These are phyloP conservation scores for Neocucurbitaria cava DNA, from an alignment of 2,329 filamentous ascomycete species.

Conservation along the genomic window DNA sequence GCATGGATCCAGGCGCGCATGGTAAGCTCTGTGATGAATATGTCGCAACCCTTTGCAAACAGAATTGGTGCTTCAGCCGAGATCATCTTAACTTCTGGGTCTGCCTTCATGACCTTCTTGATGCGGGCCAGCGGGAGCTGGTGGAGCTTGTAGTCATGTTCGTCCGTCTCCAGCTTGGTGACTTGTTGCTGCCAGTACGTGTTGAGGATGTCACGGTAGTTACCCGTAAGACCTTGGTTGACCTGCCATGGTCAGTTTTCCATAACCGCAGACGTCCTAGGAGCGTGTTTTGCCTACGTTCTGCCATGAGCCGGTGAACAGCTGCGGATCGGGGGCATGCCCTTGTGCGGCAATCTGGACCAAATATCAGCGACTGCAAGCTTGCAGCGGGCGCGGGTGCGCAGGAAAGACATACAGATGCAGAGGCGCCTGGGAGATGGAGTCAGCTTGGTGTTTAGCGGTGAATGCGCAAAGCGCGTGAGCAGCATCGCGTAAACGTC, in stretches of 20 bases:
- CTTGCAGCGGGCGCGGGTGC: slow-evolving; percentile 15
- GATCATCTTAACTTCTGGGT: slow-evolving; percentile 99
- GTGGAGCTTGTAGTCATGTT: slow-evolving; percentile 98
- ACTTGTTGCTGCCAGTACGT: slow-evolving; percentile 99
- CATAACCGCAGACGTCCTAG: background rate
- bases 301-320: slow-evolving; percentile 93
- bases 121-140: slow-evolving; percentile 96
- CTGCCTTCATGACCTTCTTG: slow-evolving; percentile 99
- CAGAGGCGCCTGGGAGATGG: slow-evolving; percentile 65
- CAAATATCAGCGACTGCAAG: slow-evolving; percentile 38
- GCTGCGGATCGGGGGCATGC: slow-evolving; percentile 84
- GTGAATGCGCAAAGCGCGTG: slow-evolving; percentile 13
- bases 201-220: slow-evolving; percentile 95
- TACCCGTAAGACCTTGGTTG: slow-evolving; percentile 90
- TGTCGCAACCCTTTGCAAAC: slow-evolving; percentile 98
- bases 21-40: slow-evolving; percentile 98
- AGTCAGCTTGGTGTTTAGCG: slow-evolving; percentile 25
- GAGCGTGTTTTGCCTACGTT: slow-evolving; percentile 66
- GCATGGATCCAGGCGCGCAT: slow-evolving; percentile 99
- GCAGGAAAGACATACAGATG: slow-evolving; percentile 62
- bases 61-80: slow-evolving; percentile 97
- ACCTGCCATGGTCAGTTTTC: slow-evolving; percentile 64
- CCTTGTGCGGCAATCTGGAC: slow-evolving; percentile 82
- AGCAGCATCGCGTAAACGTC: slow-evolving; percentile 5
- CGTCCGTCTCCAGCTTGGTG: slow-evolving; percentile 90